Evolutionary conservation across 768 basidiomycete species (phyloP), one percentile per base, ranked within the genome.

Genomic region (Lactifluus echinatus): DNA sequence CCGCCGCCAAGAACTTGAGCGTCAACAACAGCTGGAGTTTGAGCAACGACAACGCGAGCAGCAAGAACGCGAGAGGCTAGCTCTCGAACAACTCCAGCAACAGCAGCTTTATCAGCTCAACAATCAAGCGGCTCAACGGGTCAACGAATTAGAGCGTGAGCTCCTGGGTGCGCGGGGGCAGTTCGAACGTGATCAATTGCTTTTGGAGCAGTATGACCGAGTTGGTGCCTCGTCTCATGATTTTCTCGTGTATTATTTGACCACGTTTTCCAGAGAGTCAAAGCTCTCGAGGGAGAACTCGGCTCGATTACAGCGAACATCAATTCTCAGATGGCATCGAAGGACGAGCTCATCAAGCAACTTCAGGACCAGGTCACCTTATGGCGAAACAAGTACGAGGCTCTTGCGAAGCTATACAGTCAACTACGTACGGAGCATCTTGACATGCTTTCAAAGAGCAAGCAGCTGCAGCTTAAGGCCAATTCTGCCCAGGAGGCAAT

Each of bases 311-410:
- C 79, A 23, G 74, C 77, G 60, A 92, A 93, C 66, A 80, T 95
- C 60, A 82, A 80, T 59, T 85, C 89, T 4, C 96, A 98, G 70
- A 78, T 96, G 74, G 68, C 75, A 50, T 87, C 93, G 15, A 99
- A 98, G 70, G 96, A 99, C 68, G 93, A 96, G 14, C 74, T 98
- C 66, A 95, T 98, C 71, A 85, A 85, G 67, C 92, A 94, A 68
- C 80, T 99, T 3, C 95, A 98, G 67, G 91, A 96, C 66, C 96
- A 99, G 73, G 94, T 97, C 61, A 89, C 82, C 3, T 74, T 95
- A 14, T 99, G 96, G 96, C 86, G 93, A 55, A 94, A 91, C 75
- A 99, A 99, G 72, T 99, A 99, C 70, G 96, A 99, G 69, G 92
- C 95, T 0, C 78, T 99, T 57, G 96, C 96, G 43, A 99, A 98